These are phyloP conservation scores for Pseudonectria foliicola DNA, from an alignment of 2,329 filamentous ascomycete species.

Conservation along the genomic window DNA sequence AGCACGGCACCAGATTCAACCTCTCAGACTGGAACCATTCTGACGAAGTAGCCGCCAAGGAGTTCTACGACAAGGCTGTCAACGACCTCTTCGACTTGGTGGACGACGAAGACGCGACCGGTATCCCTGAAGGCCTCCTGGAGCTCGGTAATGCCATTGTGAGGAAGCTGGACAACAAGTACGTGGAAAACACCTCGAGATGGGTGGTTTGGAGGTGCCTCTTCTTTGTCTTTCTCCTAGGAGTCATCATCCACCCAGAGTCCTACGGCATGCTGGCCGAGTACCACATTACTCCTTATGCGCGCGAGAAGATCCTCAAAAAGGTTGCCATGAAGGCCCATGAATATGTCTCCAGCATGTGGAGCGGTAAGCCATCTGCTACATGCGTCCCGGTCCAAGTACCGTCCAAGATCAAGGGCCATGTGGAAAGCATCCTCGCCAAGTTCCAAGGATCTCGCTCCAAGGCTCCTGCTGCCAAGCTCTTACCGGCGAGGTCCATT, in stretches of 20 bases:
- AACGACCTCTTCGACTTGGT: conserved; percentile 77
- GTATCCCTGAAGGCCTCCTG: conserved; percentile 79
- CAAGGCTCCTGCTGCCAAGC: conserved; percentile 44
- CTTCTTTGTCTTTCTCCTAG: conserved; percentile 79
- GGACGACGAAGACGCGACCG: conserved; percentile 74
- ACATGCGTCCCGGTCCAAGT: conserved; percentile 41
- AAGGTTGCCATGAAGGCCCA: conserved; percentile 77
- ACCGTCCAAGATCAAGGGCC: conserved; percentile 54
- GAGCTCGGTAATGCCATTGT: conserved; percentile 81
- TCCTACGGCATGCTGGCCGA: conserved; percentile 72
- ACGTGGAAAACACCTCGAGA: conserved; percentile 66
- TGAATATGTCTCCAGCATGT: conserved; percentile 71
- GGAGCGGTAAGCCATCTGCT: conserved; percentile 57
- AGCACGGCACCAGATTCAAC: conserved; percentile 64
- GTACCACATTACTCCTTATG: conserved; percentile 87
- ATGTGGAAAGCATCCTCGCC: conserved; percentile 65
- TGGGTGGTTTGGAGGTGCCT: conserved; percentile 90
- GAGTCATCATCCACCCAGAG: conserved; percentile 84
- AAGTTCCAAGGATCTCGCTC: conserved; percentile 52
- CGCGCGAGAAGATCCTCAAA: conserved; percentile 71
- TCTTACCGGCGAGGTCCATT: conserved; percentile 64
- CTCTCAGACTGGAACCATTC: conserved; percentile 67
- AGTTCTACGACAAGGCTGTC: conserved; percentile 81
- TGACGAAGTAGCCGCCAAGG: conserved; percentile 74
- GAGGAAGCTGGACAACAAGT: conserved; percentile 64